Evolutionary conservation across 2,329 filamentous ascomycete genomes (phyloP).

Genomic region (Claviceps pazoutovae): DNA sequence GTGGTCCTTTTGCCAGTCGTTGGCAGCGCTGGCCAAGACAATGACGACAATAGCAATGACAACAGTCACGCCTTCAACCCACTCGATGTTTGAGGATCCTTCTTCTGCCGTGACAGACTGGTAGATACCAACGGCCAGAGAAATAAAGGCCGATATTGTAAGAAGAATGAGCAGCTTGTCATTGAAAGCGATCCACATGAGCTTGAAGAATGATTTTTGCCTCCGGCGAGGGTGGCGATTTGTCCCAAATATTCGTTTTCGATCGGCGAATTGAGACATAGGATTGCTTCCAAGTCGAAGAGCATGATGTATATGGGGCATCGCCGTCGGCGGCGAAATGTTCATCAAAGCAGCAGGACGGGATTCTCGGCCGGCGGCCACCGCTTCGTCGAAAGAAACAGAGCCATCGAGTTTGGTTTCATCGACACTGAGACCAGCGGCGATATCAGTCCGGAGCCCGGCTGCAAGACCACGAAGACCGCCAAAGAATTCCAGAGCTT

Average conservation of each 20-base stretch:
- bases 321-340: constrained; percentile 9
- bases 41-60: constrained; percentile 65
- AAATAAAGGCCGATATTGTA: constrained; percentile 58
- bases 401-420: constrained; percentile 31
- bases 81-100: constrained; percentile 47
- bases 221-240: constrained; percentile 46
- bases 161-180: constrained; percentile 66
- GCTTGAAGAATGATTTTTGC: constrained; percentile 52
- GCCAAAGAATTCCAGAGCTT: constrained; percentile 37
- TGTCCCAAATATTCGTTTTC: constrained; percentile 54
- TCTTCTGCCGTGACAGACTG: constrained; percentile 47
- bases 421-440: constrained; percentile 34
- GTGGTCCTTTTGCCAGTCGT: constrained; percentile 71
- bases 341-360: constrained; percentile 14
- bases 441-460: constrained; percentile 34
- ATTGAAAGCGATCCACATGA: constrained; percentile 67
- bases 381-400: constrained; percentile 36
- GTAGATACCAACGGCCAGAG: constrained; percentile 60
- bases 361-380: constrained; percentile 21
- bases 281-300: constrained; percentile 16
- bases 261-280: constrained; percentile 31
- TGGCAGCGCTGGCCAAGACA: constrained; percentile 61
- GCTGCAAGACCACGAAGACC: constrained; percentile 36
- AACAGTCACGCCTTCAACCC: constrained; percentile 73
- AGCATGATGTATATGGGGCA: constrained; percentile 13